Evolutionary conservation across 805 yeast species (phyloP).

Genomic region (Isabelozyma pseudorhagii): DNA sequence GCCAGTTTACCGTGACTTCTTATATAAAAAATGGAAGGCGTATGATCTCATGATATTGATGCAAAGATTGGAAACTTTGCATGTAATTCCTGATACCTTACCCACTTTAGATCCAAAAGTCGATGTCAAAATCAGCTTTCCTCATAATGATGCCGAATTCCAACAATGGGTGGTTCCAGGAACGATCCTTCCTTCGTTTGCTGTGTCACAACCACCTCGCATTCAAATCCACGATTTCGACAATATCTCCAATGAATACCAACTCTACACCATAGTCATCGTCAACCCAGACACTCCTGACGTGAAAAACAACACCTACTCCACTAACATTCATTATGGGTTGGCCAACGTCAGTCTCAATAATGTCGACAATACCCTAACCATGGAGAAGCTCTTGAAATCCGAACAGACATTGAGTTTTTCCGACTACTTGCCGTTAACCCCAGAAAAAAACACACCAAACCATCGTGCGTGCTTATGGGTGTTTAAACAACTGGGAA

Average conservation of each 20-base stretch:
- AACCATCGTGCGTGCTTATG: slow-evolving; percentile 81
- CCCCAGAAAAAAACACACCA: slow-evolving; percentile 85
- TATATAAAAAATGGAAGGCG: slow-evolving; percentile 68
- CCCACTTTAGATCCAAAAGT: slow-evolving; percentile 83
- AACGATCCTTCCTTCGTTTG: slow-evolving; percentile 63
- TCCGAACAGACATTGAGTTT: slow-evolving; percentile 34
- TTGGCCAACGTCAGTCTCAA: slow-evolving; percentile 62
- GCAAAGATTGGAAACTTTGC: slow-evolving; percentile 87
- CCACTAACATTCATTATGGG: slow-evolving; percentile 76
- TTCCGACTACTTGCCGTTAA: slow-evolving; percentile 71
- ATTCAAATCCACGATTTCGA: slow-evolving; percentile 73
- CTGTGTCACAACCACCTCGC: slow-evolving; percentile 73
- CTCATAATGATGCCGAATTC: slow-evolving; percentile 56
- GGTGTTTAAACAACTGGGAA: slow-evolving; percentile 73
- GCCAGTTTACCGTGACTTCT: slow-evolving; percentile 76
- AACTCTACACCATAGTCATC: slow-evolving; percentile 70
- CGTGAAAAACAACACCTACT: slow-evolving; percentile 60
- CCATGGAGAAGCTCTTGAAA: slow-evolving; percentile 35
- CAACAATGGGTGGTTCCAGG: slow-evolving; percentile 82
- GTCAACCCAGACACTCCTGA: slow-evolving; percentile 95
- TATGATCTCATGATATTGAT: slow-evolving; percentile 72
- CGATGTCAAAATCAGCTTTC: slow-evolving; percentile 72
- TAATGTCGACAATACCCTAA: slow-evolving; percentile 56
- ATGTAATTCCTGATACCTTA: slow-evolving; percentile 89
- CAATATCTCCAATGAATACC: slow-evolving; percentile 35